Evolutionary conservation across 1,139 yeast genomes (phyloP).

Genomic region (Pichia sp.): DNA sequence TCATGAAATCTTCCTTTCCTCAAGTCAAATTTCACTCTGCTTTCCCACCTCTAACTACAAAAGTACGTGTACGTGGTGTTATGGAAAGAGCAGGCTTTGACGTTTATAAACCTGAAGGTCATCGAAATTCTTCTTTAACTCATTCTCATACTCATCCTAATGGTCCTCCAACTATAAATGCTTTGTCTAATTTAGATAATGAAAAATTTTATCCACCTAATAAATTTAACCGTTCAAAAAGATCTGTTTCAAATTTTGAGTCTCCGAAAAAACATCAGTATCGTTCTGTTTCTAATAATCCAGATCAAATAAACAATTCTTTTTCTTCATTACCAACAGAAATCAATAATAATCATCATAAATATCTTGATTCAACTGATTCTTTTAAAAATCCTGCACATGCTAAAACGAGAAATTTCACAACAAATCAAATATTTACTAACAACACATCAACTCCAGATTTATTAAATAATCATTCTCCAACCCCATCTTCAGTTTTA

Average conservation of each 20-base stretch:
- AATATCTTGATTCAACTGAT: neutral
- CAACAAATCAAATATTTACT: constrained; percentile 17
- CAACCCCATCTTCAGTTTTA: neutral
- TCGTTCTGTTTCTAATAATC: constrained; percentile 8
- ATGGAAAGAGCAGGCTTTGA: constrained; percentile 64
- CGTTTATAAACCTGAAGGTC: constrained; percentile 32
- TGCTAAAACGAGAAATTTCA: constrained; percentile 21
- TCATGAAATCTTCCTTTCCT: constrained; percentile 25
- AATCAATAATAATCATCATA: neutral
- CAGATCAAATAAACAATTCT: neutral
- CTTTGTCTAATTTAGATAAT: neutral
- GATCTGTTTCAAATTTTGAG: neutral
- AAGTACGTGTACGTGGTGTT: constrained; percentile 48
- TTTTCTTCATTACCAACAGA: neutral
- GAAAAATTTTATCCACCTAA: constrained; percentile 9
- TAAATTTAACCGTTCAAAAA: constrained; percentile 5
- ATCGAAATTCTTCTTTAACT: constrained; percentile 1
- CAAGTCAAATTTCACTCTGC: constrained; percentile 31
- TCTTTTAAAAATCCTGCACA: neutral
- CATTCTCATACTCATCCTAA: too few relatives aligned
- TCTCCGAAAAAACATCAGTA: neutral
- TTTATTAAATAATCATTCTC: neutral
- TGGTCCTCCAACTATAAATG: constrained; percentile 5
- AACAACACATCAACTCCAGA: constrained; percentile 10
- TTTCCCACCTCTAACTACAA: constrained; percentile 51